Conservation (phyloP, 1,284 basidiomycete species). For the Apiotrichum veenhuisii region DNA sequence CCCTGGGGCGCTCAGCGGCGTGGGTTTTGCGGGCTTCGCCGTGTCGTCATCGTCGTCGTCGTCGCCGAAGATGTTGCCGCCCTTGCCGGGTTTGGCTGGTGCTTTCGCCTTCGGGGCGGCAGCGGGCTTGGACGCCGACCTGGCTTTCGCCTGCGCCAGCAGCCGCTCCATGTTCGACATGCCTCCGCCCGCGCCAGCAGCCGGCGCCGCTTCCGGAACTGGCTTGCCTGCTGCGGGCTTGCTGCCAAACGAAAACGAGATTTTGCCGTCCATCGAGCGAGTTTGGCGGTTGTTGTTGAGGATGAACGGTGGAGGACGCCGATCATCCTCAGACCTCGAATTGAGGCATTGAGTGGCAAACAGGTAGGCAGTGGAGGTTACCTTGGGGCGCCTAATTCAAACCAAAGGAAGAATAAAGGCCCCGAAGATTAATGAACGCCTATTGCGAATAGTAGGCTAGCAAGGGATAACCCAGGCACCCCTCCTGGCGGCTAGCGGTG, state of each 20-base stretch:
- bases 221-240: conserved; percentile 1
- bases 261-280: conserved; percentile 31
- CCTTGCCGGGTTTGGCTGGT: conserved; percentile 4
- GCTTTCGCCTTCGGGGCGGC: conserved; percentile 7
- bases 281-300: not conserved
- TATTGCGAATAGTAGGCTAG: too few species aligned
- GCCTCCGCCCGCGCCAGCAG: conserved; percentile 39
- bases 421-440: too few species aligned
- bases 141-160: conserved; percentile 35
- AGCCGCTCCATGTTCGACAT: conserved; percentile 40
- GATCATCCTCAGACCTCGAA: too few species aligned
- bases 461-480: too few species aligned
- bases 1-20: not conserved
- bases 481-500: too few species aligned
- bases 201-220: not conserved
- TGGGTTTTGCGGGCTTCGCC: not conserved
- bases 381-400: too few species aligned
- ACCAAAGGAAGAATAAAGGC: too few species aligned
- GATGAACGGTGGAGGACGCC: not conserved
- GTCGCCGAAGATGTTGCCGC: conserved; percentile 24
- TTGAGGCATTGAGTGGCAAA: too few species aligned
- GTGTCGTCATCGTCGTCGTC: conserved; percentile 39
- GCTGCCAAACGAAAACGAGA: conserved; percentile 44
- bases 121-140: conserved; percentile 6
- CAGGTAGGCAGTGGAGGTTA: too few species aligned